Percentiles rank a stretch among this genome's conserved stretches.
Evolutionary conservation across 2,329 filamentous ascomycete genomes (phyloP).

Genomic region (Colletotrichum sp.): DNA sequence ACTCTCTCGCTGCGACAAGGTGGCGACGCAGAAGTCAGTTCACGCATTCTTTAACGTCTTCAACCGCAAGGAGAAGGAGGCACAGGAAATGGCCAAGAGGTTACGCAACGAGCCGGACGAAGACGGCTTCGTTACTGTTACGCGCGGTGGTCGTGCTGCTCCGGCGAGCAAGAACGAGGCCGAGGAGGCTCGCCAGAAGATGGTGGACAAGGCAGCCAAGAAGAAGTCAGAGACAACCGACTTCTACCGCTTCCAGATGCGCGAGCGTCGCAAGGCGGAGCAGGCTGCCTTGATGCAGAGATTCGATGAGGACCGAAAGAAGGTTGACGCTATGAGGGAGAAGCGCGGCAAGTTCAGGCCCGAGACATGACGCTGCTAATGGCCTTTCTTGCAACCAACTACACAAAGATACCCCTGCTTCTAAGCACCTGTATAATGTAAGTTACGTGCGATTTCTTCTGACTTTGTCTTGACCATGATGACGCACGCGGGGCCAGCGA

Average conservation of each 20-base stretch:
- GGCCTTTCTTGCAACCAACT: not conserved
- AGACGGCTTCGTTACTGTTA: constrained; percentile 95
- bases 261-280: constrained; percentile 79
- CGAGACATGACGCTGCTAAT: constrained; percentile 40
- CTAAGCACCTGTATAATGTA: constrained; percentile 15
- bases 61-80: constrained; percentile 71
- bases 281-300: constrained; percentile 71
- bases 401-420: constrained; percentile 7
- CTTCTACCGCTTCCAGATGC: constrained; percentile 85
- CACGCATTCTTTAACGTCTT: constrained; percentile 90
- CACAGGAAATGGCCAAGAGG: constrained; percentile 64
- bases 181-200: constrained; percentile 61
- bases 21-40: constrained; percentile 72
- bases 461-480: constrained; percentile 40
- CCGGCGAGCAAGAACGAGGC: constrained; percentile 77
- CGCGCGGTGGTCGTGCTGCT: constrained; percentile 75
- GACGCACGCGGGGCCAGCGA: constrained; percentile 61
- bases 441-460: constrained; percentile 13
- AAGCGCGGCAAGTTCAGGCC: constrained; percentile 67
- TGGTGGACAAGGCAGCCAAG: constrained; percentile 67
- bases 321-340: constrained; percentile 74
- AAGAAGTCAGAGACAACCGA: constrained; percentile 70
- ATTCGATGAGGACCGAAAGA: constrained; percentile 79
- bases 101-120: constrained; percentile 84
- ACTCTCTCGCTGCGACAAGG: constrained; percentile 72